Percentiles rank a stretch among this genome's conserved stretches.
Evolutionary conservation across 2,329 filamentous ascomycete genomes (phyloP).

Genomic region (Ophiostoma ips): DNA sequence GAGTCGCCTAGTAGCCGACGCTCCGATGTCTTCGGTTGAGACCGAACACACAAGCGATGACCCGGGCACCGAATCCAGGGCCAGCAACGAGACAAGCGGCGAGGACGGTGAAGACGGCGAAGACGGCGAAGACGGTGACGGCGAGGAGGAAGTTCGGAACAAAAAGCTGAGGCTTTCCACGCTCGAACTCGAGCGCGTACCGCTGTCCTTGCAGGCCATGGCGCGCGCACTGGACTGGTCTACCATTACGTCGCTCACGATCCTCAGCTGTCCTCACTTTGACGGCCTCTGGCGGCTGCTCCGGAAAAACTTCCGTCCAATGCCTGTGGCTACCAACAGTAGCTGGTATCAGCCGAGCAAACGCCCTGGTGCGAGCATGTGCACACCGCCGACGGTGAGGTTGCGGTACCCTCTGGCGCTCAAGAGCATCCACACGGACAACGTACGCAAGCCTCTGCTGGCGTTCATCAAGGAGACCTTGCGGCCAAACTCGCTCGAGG

Average conservation of each 20-base stretch:
- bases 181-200: constrained; percentile 61
- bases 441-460: constrained; percentile 53
- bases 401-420: constrained; percentile 45
- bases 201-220: constrained; percentile 58
- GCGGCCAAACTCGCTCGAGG: constrained; percentile 66
- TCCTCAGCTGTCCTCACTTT: constrained; percentile 59
- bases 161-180: constrained; percentile 53
- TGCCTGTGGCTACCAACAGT: constrained; percentile 15
- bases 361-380: constrained; percentile 14
- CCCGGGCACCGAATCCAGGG: no score
- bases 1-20: no score
- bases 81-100: background rate
- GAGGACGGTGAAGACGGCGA: no score
- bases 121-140: background rate
- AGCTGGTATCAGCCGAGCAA: constrained; percentile 9
- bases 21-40: no score
- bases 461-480: constrained; percentile 64
- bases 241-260: constrained; percentile 53
- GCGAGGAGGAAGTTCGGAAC: constrained; percentile 22
- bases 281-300: constrained; percentile 64
- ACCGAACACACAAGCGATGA: no score
- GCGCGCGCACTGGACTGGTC: constrained; percentile 63
- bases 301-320: constrained; percentile 44
- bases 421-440: constrained; percentile 63
- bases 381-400: no score